A percentile compares a stretch with the other conserved stretches of the same genome.
phyloP scores from a whole-genome alignment of 441 rosid genomes.

The Omphalea diandra region DNA sequence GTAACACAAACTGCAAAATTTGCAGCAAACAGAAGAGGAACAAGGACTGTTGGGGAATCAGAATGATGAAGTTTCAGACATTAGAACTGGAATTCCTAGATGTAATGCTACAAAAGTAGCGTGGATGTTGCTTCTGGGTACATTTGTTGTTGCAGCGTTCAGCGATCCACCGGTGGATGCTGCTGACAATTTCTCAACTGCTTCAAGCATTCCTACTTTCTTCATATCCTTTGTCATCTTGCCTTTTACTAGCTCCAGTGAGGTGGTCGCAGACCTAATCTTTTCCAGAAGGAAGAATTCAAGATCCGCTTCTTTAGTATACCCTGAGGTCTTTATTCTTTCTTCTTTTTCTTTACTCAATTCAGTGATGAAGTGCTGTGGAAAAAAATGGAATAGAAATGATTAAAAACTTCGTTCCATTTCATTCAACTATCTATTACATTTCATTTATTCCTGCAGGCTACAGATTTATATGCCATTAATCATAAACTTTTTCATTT shows the following conservation, averaged over 20 bases:
- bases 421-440: too few relatives aligned
- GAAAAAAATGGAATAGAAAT: too few relatives aligned
- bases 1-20: too few relatives aligned
- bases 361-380: too few relatives aligned
- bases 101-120: slow-evolving; percentile 60
- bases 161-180: slow-evolving; percentile 91
- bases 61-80: slow-evolving; percentile 34
- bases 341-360: too few relatives aligned
- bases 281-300: slow-evolving; percentile 68
- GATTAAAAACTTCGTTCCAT: too few relatives aligned
- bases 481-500: too few relatives aligned
- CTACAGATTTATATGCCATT: too few relatives aligned
- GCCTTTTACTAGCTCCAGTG: slow-evolving; percentile 86
- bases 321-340: slow-evolving; percentile 52
- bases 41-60: slow-evolving; percentile 38
- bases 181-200: slow-evolving; percentile 76
- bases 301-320: slow-evolving; percentile 70
- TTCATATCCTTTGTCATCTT: slow-evolving; percentile 81
- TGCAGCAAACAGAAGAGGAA: slow-evolving; percentile 60
- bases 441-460: too few relatives aligned
- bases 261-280: slow-evolving; percentile 80
- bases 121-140: slow-evolving; percentile 57
- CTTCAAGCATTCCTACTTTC: slow-evolving; percentile 83
- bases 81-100: slow-evolving; percentile 35
- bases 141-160: slow-evolving; percentile 73